Conservation (phyloP, 2,329 filamentous ascomycete species). For the Balansia obtecta region DNA sequence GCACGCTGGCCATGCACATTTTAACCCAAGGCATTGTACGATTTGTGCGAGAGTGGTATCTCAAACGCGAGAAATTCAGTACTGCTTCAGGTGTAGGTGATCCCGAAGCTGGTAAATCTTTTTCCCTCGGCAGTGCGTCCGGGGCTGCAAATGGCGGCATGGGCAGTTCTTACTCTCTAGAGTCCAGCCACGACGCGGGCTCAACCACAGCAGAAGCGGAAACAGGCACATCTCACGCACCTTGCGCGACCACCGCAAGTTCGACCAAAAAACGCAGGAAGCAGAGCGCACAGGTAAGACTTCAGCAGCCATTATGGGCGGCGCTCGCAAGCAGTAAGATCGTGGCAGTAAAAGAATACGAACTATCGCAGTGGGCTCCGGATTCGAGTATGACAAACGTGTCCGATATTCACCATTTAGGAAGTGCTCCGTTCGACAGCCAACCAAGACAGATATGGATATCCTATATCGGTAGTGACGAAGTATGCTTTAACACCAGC, state of each 20-base stretch:
- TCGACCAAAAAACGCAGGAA: conserved; percentile 71
- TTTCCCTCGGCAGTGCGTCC: conserved; percentile 16
- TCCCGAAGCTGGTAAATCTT: conserved; percentile 48
- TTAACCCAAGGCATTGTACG: conserved; percentile 60
- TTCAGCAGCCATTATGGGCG: conserved; percentile 87
- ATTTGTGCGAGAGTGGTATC: conserved; percentile 57
- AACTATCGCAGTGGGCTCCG: conserved; percentile 64
- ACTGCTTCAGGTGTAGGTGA: conserved; percentile 38
- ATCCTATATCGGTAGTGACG: conserved; percentile 64
- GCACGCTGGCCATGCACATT: conserved; percentile 61
- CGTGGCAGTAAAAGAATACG: conserved; percentile 84
- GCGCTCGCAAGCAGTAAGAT: conserved; percentile 93
- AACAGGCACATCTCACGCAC: conserved; percentile 14
- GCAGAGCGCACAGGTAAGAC: conserved; percentile 81
- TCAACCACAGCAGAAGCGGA: conserved; percentile 43
- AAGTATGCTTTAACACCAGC: conserved; percentile 65
- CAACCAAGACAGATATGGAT: conserved; percentile 69
- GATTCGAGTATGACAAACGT: conserved; percentile 64
- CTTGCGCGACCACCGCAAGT: conserved; percentile 26
- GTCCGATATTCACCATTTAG: conserved; percentile 65
- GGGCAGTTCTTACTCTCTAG: conserved; percentile 2
- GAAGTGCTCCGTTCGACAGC: conserved; percentile 59
- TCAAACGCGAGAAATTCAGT: conserved; percentile 46
- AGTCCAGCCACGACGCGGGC: conserved; percentile 17
- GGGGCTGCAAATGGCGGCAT: conserved; percentile 10